A percentile compares a stretch with the other conserved stretches of the same genome.
Evolutionary conservation across 2,329 filamentous ascomycete genomes (phyloP).

Genomic region (Penicillium sp.): DNA sequence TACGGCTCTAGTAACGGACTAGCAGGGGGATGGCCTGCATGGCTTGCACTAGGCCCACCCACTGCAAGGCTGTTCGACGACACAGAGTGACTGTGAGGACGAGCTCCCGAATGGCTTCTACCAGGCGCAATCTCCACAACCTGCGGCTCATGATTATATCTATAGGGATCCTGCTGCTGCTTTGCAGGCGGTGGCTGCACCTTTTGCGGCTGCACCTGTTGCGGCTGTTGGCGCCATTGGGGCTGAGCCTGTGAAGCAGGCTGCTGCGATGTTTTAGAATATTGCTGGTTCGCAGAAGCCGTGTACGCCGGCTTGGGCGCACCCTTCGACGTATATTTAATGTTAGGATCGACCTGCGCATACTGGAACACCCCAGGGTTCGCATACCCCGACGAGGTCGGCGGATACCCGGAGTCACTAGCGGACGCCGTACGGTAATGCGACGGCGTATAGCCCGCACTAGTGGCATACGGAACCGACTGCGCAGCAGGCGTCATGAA

Average conservation of each 20-base stretch:
- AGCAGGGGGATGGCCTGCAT: conserved; percentile 60
- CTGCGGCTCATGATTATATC: conserved; percentile 28
- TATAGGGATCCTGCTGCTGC: neutral
- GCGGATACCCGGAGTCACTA: conserved; percentile 21
- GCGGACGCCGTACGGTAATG: conserved; percentile 37
- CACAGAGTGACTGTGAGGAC: conserved; percentile 39
- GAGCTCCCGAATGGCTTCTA: conserved; percentile 21
- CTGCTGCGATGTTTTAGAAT: conserved; percentile 17
- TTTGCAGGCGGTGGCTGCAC: neutral
- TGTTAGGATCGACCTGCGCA: conserved; percentile 41
- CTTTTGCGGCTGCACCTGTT: conserved; percentile 7
- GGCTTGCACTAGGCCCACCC: conserved; percentile 24
- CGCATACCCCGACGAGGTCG: conserved; percentile 29
- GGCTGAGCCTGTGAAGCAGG: neutral
- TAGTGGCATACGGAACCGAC: conserved; percentile 22
- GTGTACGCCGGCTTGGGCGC: conserved; percentile 25
- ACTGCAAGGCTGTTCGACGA: conserved; percentile 44
- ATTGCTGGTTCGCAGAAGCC: conserved; percentile 29
- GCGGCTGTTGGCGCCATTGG: neutral
- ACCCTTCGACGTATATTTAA: conserved; percentile 41
- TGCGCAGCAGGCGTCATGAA: conserved; percentile 24
- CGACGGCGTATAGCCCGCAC: conserved; percentile 20
- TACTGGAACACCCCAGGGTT: conserved; percentile 40
- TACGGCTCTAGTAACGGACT: conserved; percentile 92
- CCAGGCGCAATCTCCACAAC: conserved; percentile 39